A percentile compares a stretch with the other conserved stretches of the same genome.
Conservation (phyloP, 108 stramenopile genomes). For the Stephanodiscus minutulus region DNA sequence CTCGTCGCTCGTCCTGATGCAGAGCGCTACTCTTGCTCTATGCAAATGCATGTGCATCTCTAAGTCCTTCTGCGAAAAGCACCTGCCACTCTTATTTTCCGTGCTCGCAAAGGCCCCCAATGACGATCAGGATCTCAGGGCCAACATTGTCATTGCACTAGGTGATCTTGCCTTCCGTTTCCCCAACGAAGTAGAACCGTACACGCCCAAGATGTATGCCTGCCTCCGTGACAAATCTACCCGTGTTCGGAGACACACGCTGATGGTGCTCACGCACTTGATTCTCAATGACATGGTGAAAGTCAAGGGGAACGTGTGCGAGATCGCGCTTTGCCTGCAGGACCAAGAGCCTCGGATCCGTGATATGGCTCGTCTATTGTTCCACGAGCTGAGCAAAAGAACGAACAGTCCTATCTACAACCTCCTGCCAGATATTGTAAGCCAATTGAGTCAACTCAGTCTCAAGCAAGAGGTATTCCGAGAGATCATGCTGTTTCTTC, state of each 20-base stretch:
- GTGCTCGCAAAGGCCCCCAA: slow-evolving; percentile 78
- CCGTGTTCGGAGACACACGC: slow-evolving; percentile 90
- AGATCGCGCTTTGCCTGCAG: slow-evolving; percentile 90
- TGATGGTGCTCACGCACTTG: slow-evolving; percentile 97
- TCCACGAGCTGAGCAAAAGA: slow-evolving; percentile 92
- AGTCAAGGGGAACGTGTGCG: slow-evolving; percentile 95
- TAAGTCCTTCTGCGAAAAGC: slow-evolving; percentile 85
- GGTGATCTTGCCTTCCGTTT: slow-evolving; percentile 98
- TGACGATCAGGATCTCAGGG: slow-evolving; percentile 81
- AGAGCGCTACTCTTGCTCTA: slow-evolving; percentile 86
- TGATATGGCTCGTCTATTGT: slow-evolving; percentile 92
- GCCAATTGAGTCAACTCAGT: slow-evolving; percentile 77
- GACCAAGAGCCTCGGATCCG: slow-evolving; percentile 86
- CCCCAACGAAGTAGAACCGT: slow-evolving; percentile 98
- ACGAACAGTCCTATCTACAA: slow-evolving; percentile 98
- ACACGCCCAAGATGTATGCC: slow-evolving; percentile 92
- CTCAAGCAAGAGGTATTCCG: slow-evolving; percentile 82
- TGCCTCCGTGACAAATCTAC: slow-evolving; percentile 90
- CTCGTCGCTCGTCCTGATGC: slow-evolving; percentile 67
- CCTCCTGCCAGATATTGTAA: slow-evolving; percentile 96
- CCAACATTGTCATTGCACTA: slow-evolving; percentile 94
- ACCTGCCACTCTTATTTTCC: slow-evolving; percentile 93
- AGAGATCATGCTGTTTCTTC: slow-evolving; percentile 89
- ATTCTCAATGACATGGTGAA: slow-evolving; percentile 99
- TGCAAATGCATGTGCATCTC: slow-evolving; percentile 96